Evolutionary conservation across 2,329 filamentous ascomycete species (phyloP).

Genomic region (Sphaerulina musiva): DNA sequence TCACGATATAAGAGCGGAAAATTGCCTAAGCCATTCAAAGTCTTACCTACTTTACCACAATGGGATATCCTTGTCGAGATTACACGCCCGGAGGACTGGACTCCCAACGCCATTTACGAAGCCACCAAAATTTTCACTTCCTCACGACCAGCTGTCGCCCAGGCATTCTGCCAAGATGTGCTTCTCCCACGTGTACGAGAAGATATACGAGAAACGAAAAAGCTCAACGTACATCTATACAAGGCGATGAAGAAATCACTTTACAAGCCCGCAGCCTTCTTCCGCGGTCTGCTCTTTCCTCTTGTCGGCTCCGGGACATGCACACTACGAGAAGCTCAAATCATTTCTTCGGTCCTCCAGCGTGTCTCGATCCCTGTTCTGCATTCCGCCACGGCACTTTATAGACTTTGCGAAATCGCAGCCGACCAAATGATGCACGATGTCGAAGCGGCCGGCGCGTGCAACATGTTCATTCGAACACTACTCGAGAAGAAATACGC

Average conservation of each 20-base stretch:
- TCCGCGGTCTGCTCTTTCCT: conserved; percentile 92
- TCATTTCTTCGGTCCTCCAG: conserved; percentile 78
- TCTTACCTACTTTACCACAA: conserved; percentile 82
- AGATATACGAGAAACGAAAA: conserved; percentile 89
- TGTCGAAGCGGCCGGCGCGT: conserved; percentile 80
- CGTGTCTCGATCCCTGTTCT: conserved; percentile 83
- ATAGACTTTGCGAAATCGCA: conserved; percentile 88
- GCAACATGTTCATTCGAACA: conserved; percentile 90
- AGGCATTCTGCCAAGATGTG: conserved; percentile 79
- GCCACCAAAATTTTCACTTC: conserved; percentile 91
- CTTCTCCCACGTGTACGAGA: conserved; percentile 86
- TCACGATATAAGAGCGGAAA: conserved; percentile 94
- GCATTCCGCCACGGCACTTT: conserved; percentile 84
- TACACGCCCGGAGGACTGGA: conserved; percentile 73
- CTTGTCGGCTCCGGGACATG: conserved; percentile 79
- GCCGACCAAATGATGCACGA: conserved; percentile 79
- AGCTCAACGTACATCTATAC: conserved; percentile 92
- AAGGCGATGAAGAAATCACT: conserved; percentile 85
- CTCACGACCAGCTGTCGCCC: conserved; percentile 68
- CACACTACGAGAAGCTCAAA: conserved; percentile 84
- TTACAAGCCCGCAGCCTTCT: conserved; percentile 92
- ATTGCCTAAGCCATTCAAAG: conserved; percentile 95
- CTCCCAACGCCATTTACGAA: conserved; percentile 76
- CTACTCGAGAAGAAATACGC: conserved; percentile 96
- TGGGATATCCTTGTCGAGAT: conserved; percentile 85